Conservation (phyloP, 441 rosid genomes). For the Erodium trifolium region DNA sequence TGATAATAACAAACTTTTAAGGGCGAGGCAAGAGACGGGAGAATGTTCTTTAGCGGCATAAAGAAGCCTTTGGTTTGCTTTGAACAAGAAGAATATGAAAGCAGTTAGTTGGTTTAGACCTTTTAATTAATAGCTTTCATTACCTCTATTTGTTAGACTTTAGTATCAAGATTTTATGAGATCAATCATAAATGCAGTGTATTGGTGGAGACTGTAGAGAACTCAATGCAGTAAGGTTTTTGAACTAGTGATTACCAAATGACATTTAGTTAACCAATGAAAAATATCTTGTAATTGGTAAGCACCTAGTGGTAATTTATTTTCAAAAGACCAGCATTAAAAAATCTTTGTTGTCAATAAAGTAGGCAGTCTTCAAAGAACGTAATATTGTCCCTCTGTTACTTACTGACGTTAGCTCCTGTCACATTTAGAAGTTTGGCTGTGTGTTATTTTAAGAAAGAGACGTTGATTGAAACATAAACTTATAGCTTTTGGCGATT, state of each 20-base stretch:
- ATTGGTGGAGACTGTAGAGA: not conserved
- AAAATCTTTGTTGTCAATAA: not conserved
- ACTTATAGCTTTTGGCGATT: not conserved
- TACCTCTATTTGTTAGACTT: not conserved
- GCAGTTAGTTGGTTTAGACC: not conserved
- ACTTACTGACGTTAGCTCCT: not conserved
- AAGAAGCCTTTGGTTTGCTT: not conserved
- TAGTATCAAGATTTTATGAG: not conserved
- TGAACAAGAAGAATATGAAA: not conserved
- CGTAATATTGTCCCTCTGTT: not conserved
- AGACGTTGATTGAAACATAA: not conserved
- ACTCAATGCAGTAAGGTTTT: not conserved
- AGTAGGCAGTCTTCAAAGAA: slow-evolving; percentile 6
- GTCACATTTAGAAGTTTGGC: not conserved
- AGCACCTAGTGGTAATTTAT: not conserved
- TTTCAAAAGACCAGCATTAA: not conserved
- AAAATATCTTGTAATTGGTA: not conserved
- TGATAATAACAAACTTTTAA: not conserved
- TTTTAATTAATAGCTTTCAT: not conserved
- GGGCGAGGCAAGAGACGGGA: not conserved
- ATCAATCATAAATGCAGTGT: slow-evolving; percentile 2
- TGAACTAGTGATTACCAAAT: slow-evolving; percentile 1
- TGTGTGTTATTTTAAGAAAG: not conserved
- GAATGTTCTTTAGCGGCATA: not conserved
- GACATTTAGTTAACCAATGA: not conserved